These are phyloP conservation scores for Globisporangium spinosum DNA, from an alignment of 352 stramenopile genomes.

Conservation along the genomic window DNA sequence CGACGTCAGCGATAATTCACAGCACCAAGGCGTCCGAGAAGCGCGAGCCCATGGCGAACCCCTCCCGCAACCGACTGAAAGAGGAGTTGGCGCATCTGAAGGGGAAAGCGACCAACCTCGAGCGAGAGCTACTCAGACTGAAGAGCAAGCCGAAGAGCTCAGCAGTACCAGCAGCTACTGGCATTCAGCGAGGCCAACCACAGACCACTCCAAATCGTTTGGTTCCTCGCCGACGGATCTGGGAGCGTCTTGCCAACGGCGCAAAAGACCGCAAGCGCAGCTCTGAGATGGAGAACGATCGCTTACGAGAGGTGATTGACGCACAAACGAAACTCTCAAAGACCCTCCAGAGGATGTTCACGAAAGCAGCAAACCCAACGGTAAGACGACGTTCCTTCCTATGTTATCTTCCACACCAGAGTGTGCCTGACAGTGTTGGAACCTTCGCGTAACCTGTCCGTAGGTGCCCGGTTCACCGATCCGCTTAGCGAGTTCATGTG, in stretches of 20 bases:
- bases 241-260: constrained; percentile 49
- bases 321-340: constrained; percentile 46
- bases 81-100: background rate
- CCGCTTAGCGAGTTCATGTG: background rate
- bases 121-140: background rate
- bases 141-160: background rate
- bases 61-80: background rate
- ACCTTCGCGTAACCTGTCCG: background rate
- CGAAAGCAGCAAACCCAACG: constrained; percentile 35
- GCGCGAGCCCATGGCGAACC: background rate
- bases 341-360: constrained; percentile 39
- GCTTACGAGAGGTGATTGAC: constrained; percentile 37
- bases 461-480: background rate
- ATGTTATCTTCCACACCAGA: background rate
- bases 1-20: background rate
- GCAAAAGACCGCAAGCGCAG: constrained; percentile 56
- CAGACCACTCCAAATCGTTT: background rate
- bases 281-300: constrained; percentile 58
- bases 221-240: constrained; percentile 16
- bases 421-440: background rate
- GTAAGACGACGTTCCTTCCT: background rate
- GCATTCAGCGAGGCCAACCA: background rate
- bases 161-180: background rate
- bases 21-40: background rate
- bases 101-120: background rate